Conservation (phyloP, 495 filamentous ascomycete genomes). For the Hyaloscypha variabilis region DNA sequence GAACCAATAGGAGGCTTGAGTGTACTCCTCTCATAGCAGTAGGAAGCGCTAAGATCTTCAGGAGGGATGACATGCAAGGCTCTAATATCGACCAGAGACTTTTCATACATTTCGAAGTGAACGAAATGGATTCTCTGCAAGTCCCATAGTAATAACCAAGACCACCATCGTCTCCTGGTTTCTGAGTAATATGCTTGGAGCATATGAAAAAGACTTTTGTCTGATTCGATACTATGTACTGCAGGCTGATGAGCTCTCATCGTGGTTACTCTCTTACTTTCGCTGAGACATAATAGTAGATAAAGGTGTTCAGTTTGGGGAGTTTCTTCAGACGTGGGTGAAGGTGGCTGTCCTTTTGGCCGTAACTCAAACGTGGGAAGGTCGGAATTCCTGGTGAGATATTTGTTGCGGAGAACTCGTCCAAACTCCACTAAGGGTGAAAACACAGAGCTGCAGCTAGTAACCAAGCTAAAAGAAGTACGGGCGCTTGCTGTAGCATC, state of each 20-base stretch:
- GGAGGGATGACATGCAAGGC: background rate
- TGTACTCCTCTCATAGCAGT: background rate
- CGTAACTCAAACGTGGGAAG: background rate
- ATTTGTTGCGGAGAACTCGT: background rate
- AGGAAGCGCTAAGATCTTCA: background rate
- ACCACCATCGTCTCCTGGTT: background rate
- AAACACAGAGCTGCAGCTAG: background rate
- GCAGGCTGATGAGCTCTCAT: background rate
- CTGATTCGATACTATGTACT: background rate
- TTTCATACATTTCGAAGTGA: background rate
- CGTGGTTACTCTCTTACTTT: background rate
- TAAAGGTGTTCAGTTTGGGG: background rate
- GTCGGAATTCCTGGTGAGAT: background rate
- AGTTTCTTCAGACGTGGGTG: background rate
- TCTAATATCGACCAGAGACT: background rate
- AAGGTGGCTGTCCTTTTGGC: background rate
- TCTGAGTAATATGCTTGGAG: background rate
- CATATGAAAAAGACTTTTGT: background rate
- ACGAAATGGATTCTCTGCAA: background rate
- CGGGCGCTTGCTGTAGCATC: background rate
- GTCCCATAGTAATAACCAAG: background rate
- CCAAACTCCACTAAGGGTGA: background rate
- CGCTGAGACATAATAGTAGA: background rate
- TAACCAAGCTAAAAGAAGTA: background rate
- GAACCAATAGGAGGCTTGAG: background rate